Base-by-base conservation (phyloP, 2,329 filamentous ascomycete species). In the Sporothrix euskadiensis region DNA sequence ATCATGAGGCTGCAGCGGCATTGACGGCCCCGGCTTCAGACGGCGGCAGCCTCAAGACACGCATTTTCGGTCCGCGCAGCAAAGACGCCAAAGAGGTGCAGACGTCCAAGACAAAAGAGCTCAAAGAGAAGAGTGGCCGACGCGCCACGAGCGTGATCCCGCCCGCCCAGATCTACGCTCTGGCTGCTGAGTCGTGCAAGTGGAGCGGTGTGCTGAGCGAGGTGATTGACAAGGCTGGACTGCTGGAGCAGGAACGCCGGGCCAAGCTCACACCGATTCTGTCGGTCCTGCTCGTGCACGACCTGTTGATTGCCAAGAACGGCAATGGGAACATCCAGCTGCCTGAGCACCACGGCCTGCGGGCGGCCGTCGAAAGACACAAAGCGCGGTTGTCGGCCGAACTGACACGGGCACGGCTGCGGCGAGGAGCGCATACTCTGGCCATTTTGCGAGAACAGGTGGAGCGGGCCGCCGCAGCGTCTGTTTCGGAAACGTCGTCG, bases 151-250 rank as follows among this genome's bases (percentile, higher is more conserved):
- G 30, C 22, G 97, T 95, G 79, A 94, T 92, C 19, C 88, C 91
- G 2, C 91, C 92, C 0, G 90, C 91, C 12, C 93, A 97, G 80
- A 85, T 98, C 8, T 98, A 96, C 80, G 96, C 96, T 9, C 85
- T 99, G 49, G 91, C 94, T 30, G 88, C 91, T 30, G 94, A 98
- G 82, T 90, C 93, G 0, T 90, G 92, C 77, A 98, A 97, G 89
- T 98, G 95, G 93, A 96, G 94, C 78, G 81, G 85, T 3, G 86
- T 98, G 2, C 83, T 99, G 66, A 94, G 94, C 78, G 94, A 97
- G 79, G 91, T 98, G n/a, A 89, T 99, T 79, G 94, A 98, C 77
- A 89, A 87, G 76, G 88, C 94, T 0, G 91, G 89, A 3, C 83
- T 98, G 49, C 83, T 98, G 49, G 87, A 87, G n/a, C 83, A 90